Evolutionary conservation across 202 grass and related monocot species (phyloP), one percentile per base, ranked within the genome.

Genomic region (Panicum virgatum): DNA sequence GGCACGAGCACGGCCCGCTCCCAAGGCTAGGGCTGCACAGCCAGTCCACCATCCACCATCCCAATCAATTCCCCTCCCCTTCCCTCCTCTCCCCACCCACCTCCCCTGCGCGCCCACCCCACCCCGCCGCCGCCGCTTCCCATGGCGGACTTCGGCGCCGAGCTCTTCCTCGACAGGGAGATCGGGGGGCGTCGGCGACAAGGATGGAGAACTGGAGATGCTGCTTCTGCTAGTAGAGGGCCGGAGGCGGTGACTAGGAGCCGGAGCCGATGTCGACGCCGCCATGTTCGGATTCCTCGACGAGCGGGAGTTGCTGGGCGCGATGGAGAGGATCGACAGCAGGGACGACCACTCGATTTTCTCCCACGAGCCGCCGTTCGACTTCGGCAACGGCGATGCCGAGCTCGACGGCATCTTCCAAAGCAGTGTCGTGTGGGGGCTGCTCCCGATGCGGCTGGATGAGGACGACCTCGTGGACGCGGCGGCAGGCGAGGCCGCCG

Each of bases 371-470:
- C 37, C 20, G 79, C 79, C 8, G 83, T n/a, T n/a, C n/a, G n/a
- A n/a, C n/a, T n/a, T n/a, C n/a, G n/a, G n/a, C n/a, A n/a, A n/a
- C n/a, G n/a, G 66, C 23, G 72, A 46, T 15, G 48, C 22, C 30
- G 87, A 89, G 57, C 42, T 89, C 16, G 83, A 78, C 8, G 68
- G 76, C 74, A 53, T 86, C 26, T 83, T 86, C 61, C 50, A 36
- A 18, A 45, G 79, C 59, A 83, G 73, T 42, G 88, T 82, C 3
- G 88, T 79, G 15, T 90, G 88, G 88, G 88, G 83, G 88, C 43
- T 90, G 79, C 67, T 89, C 25, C 73, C 83, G 19, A 52, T 73
- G 52, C 52, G 43, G 7, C 74, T 85, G 48, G 81, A 71, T 1
- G 83, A 90, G 1, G 87, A 89, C 8, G 87, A 82, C 7, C 18